These are phyloP conservation scores for Lachnellula occidentalis DNA, from an alignment of 2,329 filamentous ascomycete species.

Conservation along the genomic window DNA sequence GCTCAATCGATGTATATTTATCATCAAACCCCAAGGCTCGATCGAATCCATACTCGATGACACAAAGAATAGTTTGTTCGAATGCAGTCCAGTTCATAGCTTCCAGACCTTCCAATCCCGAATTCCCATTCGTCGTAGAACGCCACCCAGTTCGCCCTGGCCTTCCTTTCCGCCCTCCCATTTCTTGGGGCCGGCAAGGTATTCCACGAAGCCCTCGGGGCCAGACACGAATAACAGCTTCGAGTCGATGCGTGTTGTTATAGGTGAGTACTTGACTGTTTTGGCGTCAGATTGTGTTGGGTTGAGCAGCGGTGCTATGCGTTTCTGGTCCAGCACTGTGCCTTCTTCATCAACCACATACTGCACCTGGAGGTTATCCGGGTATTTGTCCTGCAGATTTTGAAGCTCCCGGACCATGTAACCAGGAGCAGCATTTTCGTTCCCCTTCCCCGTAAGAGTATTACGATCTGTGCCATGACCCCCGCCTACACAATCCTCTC, in stretches of 20 bases:
- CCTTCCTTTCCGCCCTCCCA: constrained; percentile 68
- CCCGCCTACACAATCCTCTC: constrained; percentile 61
- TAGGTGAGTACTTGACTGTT: constrained; percentile 23
- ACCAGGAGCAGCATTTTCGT: constrained; percentile 30
- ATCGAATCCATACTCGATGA: too few relatives aligned
- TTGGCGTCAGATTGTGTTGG: not conserved
- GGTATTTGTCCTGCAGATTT: constrained; percentile 53
- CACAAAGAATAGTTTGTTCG: too few relatives aligned
- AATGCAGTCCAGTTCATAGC: constrained; percentile 20
- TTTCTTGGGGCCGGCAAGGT: constrained; percentile 73
- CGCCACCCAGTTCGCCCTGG: constrained; percentile 68
- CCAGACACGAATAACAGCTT: constrained; percentile 81
- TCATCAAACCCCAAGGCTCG: too few relatives aligned
- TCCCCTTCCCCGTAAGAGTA: constrained; percentile 15
- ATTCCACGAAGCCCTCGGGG: constrained; percentile 80
- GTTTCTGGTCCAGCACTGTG: constrained; percentile 52
- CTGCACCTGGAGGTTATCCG: constrained; percentile 54
- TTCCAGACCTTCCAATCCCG: constrained; percentile 36
- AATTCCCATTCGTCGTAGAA: constrained; percentile 51
- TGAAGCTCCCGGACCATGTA: constrained; percentile 58
- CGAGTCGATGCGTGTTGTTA: constrained; percentile 28
- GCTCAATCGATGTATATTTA: too few relatives aligned
- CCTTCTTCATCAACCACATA: constrained; percentile 82
- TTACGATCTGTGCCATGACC: constrained; percentile 33
- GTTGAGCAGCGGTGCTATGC: constrained; percentile 37